A percentile compares a stretch with the other conserved stretches of the same genome.
Evolutionary conservation across 2,329 filamentous ascomycete species (phyloP).

Genomic region (Fusarium protoensiforme): DNA sequence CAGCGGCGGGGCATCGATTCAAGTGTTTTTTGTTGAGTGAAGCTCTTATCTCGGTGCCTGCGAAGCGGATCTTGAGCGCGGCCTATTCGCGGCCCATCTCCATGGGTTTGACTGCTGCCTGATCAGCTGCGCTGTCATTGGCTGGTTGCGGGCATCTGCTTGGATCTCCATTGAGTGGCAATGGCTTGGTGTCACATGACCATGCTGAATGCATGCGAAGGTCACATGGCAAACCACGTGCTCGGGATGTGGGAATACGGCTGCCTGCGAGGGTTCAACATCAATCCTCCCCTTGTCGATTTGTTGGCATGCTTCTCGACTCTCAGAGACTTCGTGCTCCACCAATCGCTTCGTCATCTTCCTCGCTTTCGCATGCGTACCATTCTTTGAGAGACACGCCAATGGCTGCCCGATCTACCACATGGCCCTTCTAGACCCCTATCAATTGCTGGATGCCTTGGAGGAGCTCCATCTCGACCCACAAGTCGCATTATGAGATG

Average conservation of each 20-base stretch:
- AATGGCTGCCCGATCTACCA: neutral
- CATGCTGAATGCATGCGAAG: neutral
- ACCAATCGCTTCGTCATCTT: neutral
- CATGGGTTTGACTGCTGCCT: slow-evolving; percentile 42
- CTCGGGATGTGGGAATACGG: slow-evolving; percentile 3
- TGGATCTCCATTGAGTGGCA: neutral
- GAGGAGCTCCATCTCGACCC: neutral
- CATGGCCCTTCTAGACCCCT: neutral
- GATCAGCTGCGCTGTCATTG: slow-evolving; percentile 30
- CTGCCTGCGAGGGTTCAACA: slow-evolving; percentile 18
- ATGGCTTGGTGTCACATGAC: slow-evolving; percentile 1
- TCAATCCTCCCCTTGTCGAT: neutral
- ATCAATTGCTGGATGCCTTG: neutral
- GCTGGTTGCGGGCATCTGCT: neutral
- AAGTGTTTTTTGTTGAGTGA: slow-evolving; percentile 33
- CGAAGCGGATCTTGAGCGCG: slow-evolving; percentile 43
- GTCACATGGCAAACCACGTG: neutral
- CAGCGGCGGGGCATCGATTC: slow-evolving; percentile 21
- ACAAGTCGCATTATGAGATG: neutral
- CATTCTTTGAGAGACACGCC: neutral
- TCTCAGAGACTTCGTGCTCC: neutral
- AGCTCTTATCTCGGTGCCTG: slow-evolving; percentile 45
- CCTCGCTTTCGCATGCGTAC: neutral
- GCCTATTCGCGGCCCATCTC: slow-evolving; percentile 41
- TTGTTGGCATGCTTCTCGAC: neutral